Percentiles rank a stretch among this genome's conserved stretches.
These are phyloP conservation scores for Posidonia oceanica DNA, from an alignment of 116 monocot species.

Conservation along the genomic window DNA sequence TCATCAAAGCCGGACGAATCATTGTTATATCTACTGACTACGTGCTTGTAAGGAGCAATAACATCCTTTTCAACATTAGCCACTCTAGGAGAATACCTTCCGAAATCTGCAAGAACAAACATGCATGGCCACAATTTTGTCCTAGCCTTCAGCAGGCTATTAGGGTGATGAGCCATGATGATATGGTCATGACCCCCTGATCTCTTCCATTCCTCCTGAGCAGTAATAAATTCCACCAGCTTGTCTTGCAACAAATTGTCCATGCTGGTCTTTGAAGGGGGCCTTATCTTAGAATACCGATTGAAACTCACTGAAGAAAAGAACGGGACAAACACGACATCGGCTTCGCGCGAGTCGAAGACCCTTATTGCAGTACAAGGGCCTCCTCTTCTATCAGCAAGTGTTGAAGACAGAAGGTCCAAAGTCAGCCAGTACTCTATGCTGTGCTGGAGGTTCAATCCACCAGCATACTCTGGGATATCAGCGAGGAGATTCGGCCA, in stretches of 20 bases:
- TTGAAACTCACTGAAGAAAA: slow-evolving; percentile 93
- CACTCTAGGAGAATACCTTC: slow-evolving; percentile 59
- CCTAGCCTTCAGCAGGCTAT: slow-evolving; percentile 76
- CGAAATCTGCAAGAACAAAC: slow-evolving; percentile 88
- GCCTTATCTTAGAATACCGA: slow-evolving; percentile 43
- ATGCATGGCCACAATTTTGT: slow-evolving; percentile 44
- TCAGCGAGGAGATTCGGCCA: slow-evolving; percentile 51
- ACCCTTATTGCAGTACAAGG: slow-evolving; percentile 58
- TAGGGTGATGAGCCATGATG: slow-evolving; percentile 87
- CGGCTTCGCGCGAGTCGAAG: slow-evolving; percentile 43
- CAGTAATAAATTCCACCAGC: slow-evolving; percentile 49
- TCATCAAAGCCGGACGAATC: slow-evolving; percentile 48
- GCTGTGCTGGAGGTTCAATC: slow-evolving; percentile 87
- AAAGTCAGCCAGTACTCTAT: slow-evolving; percentile 96
- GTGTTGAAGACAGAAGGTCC: slow-evolving; percentile 58
- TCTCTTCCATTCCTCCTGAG: slow-evolving; percentile 59
- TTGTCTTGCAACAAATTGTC: slow-evolving; percentile 55
- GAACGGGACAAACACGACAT: slow-evolving; percentile 84
- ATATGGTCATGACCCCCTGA: slow-evolving; percentile 69
- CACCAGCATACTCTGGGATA: slow-evolving; percentile 71
- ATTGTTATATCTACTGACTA: slow-evolving; percentile 30
- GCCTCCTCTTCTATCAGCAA: slow-evolving; percentile 9
- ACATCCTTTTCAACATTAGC: slow-evolving; percentile 85
- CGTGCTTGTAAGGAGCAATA: slow-evolving; percentile 84
- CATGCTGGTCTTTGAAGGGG: slow-evolving; percentile 32